Evolutionary conservation across 306 rosid species (phyloP), one percentile per base, ranked within the genome.

Genomic region (Vigna mungo): DNA sequence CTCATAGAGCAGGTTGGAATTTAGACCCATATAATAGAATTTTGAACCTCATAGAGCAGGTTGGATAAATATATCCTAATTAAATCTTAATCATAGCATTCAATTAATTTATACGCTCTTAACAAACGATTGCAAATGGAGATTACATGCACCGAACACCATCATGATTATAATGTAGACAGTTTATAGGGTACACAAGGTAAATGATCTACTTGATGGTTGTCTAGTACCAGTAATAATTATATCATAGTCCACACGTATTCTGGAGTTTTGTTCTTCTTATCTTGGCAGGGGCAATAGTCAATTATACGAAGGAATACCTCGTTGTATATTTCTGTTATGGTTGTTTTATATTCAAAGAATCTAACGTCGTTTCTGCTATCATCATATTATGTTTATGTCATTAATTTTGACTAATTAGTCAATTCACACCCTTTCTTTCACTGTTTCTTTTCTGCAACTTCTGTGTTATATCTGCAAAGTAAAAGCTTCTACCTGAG

Each of bases 31-130:
- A 25, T 25, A n/a, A n/a, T n/a, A 23, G 2, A 23, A 23, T 44
- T 44, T 74, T 59, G 78, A 59, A 25, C 34, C 70, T 44, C 47
- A 47, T 16, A 61, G 60, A 47, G 61, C 13, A 47, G 21, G 61
- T 30, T 60, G 18, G 71, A 18, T 46, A 20, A 74, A 2, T 30
- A 15, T 63, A 21, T 68, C 20, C 13, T 47, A 32, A 18, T 69
- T 41, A 41, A 25, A 25, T 30, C 5, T 30, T 30, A 30, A 30
- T 30, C 34, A 30, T 30, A 30, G 37, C 56, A 27, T 56, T 68
- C 52, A 36, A 43, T 39, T 39, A 8, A 39, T 39, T 6, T 39
- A n/a, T n/a, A 39, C 11, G 9, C 11, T 39, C 44, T 9, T 39
- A 39, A 9, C 3, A 39, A 39, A 37, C 58, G 11, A 20, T 4